Evolutionary conservation across 1,284 basidiomycete genomes (phyloP).

Genomic region (Ustilago curta): DNA sequence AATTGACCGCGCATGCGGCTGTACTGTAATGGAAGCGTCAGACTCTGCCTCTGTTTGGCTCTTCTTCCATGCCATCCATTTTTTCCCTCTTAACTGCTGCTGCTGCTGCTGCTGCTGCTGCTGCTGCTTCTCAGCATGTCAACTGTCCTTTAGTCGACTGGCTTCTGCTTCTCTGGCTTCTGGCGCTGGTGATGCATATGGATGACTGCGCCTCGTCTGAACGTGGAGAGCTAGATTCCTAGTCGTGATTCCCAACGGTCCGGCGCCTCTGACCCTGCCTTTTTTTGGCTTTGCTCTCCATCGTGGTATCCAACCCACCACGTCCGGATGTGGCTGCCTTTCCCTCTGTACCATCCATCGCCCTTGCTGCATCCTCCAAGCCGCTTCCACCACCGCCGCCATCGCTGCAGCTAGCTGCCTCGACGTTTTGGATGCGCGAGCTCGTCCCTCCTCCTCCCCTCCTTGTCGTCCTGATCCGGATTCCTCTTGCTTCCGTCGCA

Average conservation of each 20-base stretch:
- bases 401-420: slow-evolving; percentile 9
- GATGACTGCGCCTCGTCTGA: background rate
- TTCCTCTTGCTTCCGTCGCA: background rate
- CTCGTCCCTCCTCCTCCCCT: no score
- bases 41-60: background rate
- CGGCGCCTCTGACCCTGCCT: slow-evolving; percentile 1
- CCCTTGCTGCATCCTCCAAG: slow-evolving; percentile 18
- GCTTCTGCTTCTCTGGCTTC: no score
- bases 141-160: no score
- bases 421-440: slow-evolving; percentile 3
- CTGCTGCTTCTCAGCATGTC: slow-evolving; percentile 22
- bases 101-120: slow-evolving; percentile 4
- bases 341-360: slow-evolving; percentile 2
- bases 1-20: background rate
- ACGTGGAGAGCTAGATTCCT: slow-evolving; percentile 1
- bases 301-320: slow-evolving; percentile 13
- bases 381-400: slow-evolving; percentile 6
- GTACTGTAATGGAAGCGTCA: slow-evolving; percentile 5
- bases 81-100: slow-evolving; percentile 1
- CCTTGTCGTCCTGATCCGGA: slow-evolving; percentile 21
- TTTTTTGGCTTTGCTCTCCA: background rate
- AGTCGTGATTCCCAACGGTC: background rate
- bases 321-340: slow-evolving; percentile 39
- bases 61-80: background rate
- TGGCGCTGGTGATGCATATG: no score